Percentiles rank a stretch among this genome's conserved stretches.
Conservation (phyloP, 176 grass and related monocot genomes). For the Ampelocalamus luodianensis region DNA sequence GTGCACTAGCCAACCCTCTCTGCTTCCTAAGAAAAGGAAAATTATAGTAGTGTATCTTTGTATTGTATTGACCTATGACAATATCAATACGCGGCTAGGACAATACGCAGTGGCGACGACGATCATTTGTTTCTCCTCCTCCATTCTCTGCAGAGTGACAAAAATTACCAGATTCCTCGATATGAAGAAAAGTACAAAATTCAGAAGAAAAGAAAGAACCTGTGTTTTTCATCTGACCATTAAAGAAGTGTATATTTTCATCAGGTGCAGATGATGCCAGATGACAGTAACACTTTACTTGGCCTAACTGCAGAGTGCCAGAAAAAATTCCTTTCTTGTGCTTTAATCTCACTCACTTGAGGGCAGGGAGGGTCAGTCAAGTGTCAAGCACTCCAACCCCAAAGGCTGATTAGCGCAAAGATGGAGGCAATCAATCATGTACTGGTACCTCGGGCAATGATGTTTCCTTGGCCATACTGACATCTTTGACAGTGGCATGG, state of each 20-base stretch:
- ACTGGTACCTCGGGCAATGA: background rate
- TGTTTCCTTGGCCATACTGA: background rate
- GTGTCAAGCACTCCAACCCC: background rate
- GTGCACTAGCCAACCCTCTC: no score
- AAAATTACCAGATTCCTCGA: no score
- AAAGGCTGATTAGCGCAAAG: background rate
- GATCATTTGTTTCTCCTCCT: no score
- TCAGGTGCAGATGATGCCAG: background rate
- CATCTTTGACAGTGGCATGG: background rate
- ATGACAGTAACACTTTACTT: conserved; percentile 12
- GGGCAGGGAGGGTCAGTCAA: background rate
- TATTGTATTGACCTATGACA: no score
- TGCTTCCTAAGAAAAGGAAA: no score
- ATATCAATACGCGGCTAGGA: no score
- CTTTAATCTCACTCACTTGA: background rate
- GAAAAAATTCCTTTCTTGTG: conserved; percentile 7
- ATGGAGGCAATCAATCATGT: background rate
- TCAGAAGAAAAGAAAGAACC: background rate
- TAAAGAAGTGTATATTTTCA: background rate
- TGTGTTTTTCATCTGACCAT: background rate
- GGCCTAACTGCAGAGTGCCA: background rate
- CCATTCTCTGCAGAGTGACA: no score
- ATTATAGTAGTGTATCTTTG: no score
- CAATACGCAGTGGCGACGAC: no score
- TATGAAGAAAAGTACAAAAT: background rate